Conservation (phyloP, 1,139 yeast genomes). For the Yarrowia galli region DNA sequence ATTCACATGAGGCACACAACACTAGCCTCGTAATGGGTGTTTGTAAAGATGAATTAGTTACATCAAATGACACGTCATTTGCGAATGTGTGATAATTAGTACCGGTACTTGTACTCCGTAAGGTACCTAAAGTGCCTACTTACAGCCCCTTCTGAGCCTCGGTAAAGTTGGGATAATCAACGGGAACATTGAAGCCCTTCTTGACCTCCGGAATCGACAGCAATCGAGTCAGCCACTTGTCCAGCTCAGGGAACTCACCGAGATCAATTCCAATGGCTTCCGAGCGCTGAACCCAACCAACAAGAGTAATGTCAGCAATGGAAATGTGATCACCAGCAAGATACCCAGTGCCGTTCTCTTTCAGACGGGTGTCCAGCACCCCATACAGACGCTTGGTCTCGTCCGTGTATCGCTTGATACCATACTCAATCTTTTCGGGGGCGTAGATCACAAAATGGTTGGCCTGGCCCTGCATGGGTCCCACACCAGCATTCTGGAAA, state of each 20-base stretch:
- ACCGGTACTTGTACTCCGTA: too few species aligned
- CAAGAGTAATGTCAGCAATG: conserved; percentile 61
- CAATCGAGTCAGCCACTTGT: conserved; percentile 57
- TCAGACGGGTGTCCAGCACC: conserved; percentile 60
- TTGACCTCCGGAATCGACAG: conserved; percentile 48
- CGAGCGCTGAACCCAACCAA: conserved; percentile 51
- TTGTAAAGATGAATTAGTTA: background rate
- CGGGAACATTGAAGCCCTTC: conserved; percentile 38
- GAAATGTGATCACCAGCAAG: conserved; percentile 65
- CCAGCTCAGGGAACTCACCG: conserved; percentile 55
- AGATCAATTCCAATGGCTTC: conserved; percentile 52
- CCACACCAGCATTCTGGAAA: conserved; percentile 66
- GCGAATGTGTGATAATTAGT: too few species aligned
- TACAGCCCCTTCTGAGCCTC: conserved; percentile 20
- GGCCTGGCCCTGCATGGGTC: conserved; percentile 70
- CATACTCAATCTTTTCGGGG: conserved; percentile 59
- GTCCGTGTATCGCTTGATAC: conserved; percentile 58
- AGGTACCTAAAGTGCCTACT: too few species aligned
- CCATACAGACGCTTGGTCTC: conserved; percentile 63
- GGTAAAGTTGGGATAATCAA: conserved; percentile 26
- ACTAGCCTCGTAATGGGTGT: background rate
- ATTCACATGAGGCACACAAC: too few species aligned
- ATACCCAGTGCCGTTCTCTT: conserved; percentile 57
- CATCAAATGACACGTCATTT: background rate
- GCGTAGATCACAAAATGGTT: conserved; percentile 57